These are phyloP conservation scores for Thraustochytrium sp. DNA, from an alignment of 352 stramenopile species.

Conservation along the genomic window DNA sequence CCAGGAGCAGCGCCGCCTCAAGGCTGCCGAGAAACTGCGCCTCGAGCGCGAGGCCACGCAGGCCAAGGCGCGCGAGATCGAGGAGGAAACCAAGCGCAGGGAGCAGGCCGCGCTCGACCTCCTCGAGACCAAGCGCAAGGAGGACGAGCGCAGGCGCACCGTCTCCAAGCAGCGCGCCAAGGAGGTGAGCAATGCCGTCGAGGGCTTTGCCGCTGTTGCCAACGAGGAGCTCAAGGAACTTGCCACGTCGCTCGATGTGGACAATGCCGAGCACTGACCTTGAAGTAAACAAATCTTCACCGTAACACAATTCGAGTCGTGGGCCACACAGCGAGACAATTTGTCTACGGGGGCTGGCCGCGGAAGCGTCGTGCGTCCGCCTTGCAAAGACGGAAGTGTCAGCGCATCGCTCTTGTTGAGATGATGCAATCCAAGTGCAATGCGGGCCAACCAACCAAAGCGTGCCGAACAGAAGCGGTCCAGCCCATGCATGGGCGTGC, in stretches of 20 bases:
- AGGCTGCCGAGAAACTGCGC: neutral
- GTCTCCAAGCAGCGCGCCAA: neutral
- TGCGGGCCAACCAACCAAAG: too few species aligned
- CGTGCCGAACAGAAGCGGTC: too few species aligned
- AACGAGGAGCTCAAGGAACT: neutral
- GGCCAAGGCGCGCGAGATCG: neutral
- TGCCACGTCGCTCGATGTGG: neutral
- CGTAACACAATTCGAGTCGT: too few species aligned
- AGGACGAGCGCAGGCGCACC: neutral
- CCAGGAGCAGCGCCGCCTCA: neutral
- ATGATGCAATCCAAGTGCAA: too few species aligned
- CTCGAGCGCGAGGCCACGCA: neutral
- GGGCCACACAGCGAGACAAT: too few species aligned
- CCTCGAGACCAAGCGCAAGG: neutral
- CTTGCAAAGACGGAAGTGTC: too few species aligned
- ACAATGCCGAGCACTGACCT: neutral
- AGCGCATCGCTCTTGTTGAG: too few species aligned
- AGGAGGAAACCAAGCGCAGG: slow-evolving; percentile 9
- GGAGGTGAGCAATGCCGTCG: neutral
- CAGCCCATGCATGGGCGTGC: too few species aligned
- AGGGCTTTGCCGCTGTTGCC: neutral
- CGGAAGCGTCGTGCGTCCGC: too few species aligned
- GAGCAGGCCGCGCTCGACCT: neutral
- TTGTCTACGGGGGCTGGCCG: too few species aligned
- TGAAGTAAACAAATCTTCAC: too few species aligned